Evolutionary conservation across 306 rosid genomes (phyloP), one percentile per base, ranked within the genome.

Genomic region (Fagus sylvatica): DNA sequence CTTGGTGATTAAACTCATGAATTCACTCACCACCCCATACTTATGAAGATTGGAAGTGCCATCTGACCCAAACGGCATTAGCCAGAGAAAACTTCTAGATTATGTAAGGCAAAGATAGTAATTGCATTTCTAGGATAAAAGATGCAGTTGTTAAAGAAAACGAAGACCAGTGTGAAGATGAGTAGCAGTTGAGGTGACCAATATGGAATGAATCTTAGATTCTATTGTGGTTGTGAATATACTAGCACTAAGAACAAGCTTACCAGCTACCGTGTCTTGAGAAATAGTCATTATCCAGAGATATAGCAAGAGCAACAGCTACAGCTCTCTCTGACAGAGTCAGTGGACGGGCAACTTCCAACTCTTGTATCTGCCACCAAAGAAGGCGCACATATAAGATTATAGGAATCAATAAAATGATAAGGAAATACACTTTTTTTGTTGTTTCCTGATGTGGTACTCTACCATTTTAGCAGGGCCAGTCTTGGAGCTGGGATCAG

Each of bases 281-380:
- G 84, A 95, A 95, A 85, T 92, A 95, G 83, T 95, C 98, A 72
- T 95, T 95, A 78, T 95, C 98, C 82, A 95, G 84, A n/a, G 98
- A 95, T 85, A 95, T 87, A 48, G 98, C 98, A 87, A 95, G 97
- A 71, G 98, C 98, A 76, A 95, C 79, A n/a, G 97, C 79, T 57
- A 92, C 97, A 43, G 98, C 98, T 88, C 98, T 89, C 88, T 95
- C 98, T 0, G 89, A 79, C 68, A 95, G 82, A 66, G 88, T 91
- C 81, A 95, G 74, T 37, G 91, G 86, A 16, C 97, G 93, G 68
- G 70, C 67, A 40, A 95, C 97, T 37, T 91, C 96, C 82, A 95
- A 84, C 54, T 95, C 98, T 77, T 92, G 79, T 78, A 95, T 78
- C 98, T 94, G 84, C 84, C 75, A 81, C 53, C 73, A 69, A 65